Base-by-base conservation (phyloP, 306 rosid genomes). In the Rubus parviflorus region DNA sequence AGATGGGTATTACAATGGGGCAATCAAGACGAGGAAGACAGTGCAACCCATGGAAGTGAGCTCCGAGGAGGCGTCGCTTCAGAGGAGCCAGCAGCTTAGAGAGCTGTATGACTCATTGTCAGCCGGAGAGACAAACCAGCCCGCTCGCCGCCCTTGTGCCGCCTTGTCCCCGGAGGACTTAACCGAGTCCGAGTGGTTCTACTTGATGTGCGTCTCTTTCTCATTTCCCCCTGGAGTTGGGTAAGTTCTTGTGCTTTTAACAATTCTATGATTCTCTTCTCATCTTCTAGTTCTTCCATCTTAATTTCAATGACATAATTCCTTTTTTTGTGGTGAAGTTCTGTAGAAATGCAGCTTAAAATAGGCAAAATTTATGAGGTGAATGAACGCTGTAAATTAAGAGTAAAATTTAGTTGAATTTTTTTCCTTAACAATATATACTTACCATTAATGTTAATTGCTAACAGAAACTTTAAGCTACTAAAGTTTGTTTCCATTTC, bases 151-250 rank as follows among this genome's bases (percentile, higher is more conserved):
- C 8, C 97, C 99, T 12, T 88, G 92, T 16, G 97, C 97, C 0
- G 81, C 99, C 60, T 86, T 95, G 81, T 95, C 99, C 0, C 99
- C 99, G 6, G 99, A 95, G 87, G 99, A 95, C 89, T 70, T 95
- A 56, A 95, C 97, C 0, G 97, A 95, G 77, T 92, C 97, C 0
- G 99, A 95, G 78, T 95, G 99, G 99, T 95, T 95, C 88, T 95
- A 95, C 81, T 77, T 95, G 92, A 89, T 95, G 97, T 95, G 99
- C 69, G 90, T 92, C 84, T 95, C 99, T 3, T 95, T 92, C 90
- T 87, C 99, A 23, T 95, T 92, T 65, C 81, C 96, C 73, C 90
- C 96, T 1, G 99, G 94, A 17, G 75, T 89, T 22, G 99, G 97
- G 98, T 94, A 91, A 85, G 86, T 68, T 54, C 20, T 37, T 25